Conservation (phyloP, 169 alveolate genomes). For the Babesia bigemina region DNA sequence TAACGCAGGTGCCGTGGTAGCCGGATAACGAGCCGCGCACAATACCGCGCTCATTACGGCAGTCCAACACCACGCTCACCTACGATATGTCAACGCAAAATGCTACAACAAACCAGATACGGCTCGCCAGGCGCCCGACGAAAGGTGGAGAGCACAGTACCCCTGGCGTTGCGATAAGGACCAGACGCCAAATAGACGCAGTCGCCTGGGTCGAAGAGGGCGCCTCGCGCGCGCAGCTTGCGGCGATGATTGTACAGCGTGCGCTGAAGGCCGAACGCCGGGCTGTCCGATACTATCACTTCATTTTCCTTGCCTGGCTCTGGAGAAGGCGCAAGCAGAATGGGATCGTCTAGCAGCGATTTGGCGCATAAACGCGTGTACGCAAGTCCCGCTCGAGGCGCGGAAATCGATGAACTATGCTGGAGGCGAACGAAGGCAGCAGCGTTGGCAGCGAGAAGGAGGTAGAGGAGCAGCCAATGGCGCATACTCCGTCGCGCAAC, state of each 20-base stretch:
- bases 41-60: slow-evolving; percentile 63
- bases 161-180: slow-evolving; percentile 38
- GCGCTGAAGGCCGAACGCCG: slow-evolving; percentile 41
- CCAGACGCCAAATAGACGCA: slow-evolving; percentile 52
- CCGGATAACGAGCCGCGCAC: neutral
- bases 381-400: neutral
- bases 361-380: neutral
- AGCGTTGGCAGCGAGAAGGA: neutral
- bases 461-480: slow-evolving; percentile 13
- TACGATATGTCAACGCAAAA: neutral
- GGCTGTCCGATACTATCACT: slow-evolving; percentile 36
- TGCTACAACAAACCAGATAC: slow-evolving; percentile 11
- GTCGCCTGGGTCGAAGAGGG: slow-evolving; percentile 44
- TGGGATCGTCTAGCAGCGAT: slow-evolving; percentile 51
- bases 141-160: slow-evolving; percentile 51
- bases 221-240: slow-evolving; percentile 9
- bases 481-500: slow-evolving; percentile 13
- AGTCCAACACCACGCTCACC: slow-evolving; percentile 62
- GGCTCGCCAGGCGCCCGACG: slow-evolving; percentile 58
- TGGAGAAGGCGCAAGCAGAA: slow-evolving; percentile 41
- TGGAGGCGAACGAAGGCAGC: neutral
- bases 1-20: slow-evolving; percentile 53
- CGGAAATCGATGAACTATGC: neutral
- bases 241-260: slow-evolving; percentile 28
- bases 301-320: slow-evolving; percentile 62